Evolutionary conservation across 192 early-diverging fungal genomes (phyloP).

Genomic region (Coemansia sp.): DNA sequence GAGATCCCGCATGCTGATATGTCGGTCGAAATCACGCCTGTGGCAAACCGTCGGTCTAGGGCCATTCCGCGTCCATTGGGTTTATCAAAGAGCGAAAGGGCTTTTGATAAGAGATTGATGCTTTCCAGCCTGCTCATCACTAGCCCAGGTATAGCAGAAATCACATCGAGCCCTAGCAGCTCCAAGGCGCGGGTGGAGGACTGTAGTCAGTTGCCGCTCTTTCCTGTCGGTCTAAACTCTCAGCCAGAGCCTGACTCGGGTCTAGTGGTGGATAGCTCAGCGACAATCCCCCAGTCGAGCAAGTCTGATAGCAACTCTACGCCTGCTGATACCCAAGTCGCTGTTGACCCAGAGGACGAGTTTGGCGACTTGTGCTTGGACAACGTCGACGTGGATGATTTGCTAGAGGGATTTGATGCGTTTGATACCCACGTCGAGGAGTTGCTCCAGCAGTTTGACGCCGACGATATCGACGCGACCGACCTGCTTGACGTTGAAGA

Average conservation of each 20-base stretch:
- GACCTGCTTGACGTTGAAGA: neutral
- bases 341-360: neutral
- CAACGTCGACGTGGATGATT: slow-evolving; percentile 36
- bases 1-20: neutral
- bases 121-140: slow-evolving; percentile 35
- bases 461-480: neutral
- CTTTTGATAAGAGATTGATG: slow-evolving; percentile 40
- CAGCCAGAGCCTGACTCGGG: neutral
- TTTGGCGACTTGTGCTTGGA: slow-evolving; percentile 31
- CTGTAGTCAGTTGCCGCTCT: neutral
- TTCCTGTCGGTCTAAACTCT: neutral
- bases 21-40: slow-evolving; percentile 25
- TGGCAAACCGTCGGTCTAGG: slow-evolving; percentile 24
- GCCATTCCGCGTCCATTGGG: slow-evolving; percentile 34
- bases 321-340: neutral
- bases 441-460: slow-evolving; percentile 13
- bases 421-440: slow-evolving; percentile 25
- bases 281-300: neutral
- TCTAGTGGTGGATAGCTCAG: neutral
- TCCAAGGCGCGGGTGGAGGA: neutral
- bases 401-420: slow-evolving; percentile 28
- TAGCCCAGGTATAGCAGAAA: neutral
- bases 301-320: neutral
- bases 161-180: neutral
- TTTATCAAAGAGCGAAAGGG: slow-evolving; percentile 31